Evolutionary conservation across 1,284 basidiomycete genomes (phyloP), one percentile per base, ranked within the genome.

Genomic region (Trichosporon sp.): DNA sequence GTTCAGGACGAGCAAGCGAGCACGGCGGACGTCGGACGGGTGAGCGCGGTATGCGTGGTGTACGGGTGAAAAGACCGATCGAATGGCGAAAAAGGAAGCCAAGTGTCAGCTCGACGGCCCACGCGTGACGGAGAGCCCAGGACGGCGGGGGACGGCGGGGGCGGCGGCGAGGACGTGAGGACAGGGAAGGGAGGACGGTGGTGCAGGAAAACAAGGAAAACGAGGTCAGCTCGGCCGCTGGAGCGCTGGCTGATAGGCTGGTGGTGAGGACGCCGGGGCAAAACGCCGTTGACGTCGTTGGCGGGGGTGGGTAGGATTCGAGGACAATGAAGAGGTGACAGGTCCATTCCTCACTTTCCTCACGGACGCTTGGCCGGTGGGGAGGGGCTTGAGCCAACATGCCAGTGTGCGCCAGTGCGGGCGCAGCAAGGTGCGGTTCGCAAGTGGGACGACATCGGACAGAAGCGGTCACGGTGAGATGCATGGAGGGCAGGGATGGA

Each of bases 211-310:
- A 35, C 31, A 63, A 63, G 31, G 54, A 26, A 63, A n/a, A 35
- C 26, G 59, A n/a, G 31, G 31, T 16, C 31, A 37, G 31, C 32
- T 32, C 31, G 32, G 31, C 59, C 32, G 59, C 59, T 63, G 59
- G 51, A 54, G 51, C 59, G 59, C 59, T 35, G 59, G 59, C 59
- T 63, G 59, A 63, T 63, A 63, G 59, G 59, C 59, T 63, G 59
- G 32, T 35, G 31, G 31, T 35, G 59, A 32, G 59, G 31, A 63
- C 59, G 21, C 59, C 37, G 59, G 31, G 31, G 59, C 59, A 35
- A 61, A 63, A 35, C 59, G 59, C 59, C 59, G 14, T 63, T 35
- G 59, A 63, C 59, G 59, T 63, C 59, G 59, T 19, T 35, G 59
- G 59, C 59, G 59, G 59, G 35, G 26, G 16, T 14, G n/a, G 16